These are phyloP conservation scores for Acanthamoeba quina DNA, from an alignment of 208 protist genomes.

Conservation along the genomic window DNA sequence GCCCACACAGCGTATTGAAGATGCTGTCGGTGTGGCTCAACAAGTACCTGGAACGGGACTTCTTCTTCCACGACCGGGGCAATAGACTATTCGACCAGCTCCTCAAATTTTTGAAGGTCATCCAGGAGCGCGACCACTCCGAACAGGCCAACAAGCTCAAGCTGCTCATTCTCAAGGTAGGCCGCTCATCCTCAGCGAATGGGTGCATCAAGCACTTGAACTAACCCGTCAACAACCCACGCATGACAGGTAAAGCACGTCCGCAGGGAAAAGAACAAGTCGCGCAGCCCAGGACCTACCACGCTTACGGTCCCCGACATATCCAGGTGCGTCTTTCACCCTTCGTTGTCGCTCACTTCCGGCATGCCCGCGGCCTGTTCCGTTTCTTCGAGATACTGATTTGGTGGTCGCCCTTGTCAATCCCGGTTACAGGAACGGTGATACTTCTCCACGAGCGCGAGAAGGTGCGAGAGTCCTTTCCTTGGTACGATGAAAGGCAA, in stretches of 20 bases:
- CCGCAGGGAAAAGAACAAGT: constrained; percentile 4
- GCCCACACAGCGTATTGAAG: constrained; percentile 17
- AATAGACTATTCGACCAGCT: constrained; percentile 64
- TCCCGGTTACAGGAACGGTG: background rate
- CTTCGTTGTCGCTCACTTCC: background rate
- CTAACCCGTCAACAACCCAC: background rate
- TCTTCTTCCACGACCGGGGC: constrained; percentile 70
- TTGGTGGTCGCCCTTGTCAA: background rate
- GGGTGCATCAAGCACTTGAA: background rate
- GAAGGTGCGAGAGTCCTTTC: background rate
- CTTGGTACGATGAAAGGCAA: too few species aligned
- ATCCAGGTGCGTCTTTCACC: background rate
- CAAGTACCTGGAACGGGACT: constrained; percentile 63
- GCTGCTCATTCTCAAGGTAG: constrained; percentile 68
- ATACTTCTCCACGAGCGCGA: background rate
- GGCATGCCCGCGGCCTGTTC: background rate
- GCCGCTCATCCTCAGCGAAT: background rate
- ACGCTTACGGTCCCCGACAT: background rate
- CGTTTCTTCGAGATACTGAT: background rate
- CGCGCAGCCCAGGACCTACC: constrained; percentile 6
- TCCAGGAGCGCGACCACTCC: constrained; percentile 32
- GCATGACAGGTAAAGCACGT: background rate
- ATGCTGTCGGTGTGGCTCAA: constrained; percentile 65
- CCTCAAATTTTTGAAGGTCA: constrained; percentile 56
- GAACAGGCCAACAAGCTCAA: constrained; percentile 75